A percentile compares a stretch with the other conserved stretches of the same genome.
phyloP scores from a whole-genome alignment of 2,329 filamentous ascomycete genomes.

The Periconia sp. region DNA sequence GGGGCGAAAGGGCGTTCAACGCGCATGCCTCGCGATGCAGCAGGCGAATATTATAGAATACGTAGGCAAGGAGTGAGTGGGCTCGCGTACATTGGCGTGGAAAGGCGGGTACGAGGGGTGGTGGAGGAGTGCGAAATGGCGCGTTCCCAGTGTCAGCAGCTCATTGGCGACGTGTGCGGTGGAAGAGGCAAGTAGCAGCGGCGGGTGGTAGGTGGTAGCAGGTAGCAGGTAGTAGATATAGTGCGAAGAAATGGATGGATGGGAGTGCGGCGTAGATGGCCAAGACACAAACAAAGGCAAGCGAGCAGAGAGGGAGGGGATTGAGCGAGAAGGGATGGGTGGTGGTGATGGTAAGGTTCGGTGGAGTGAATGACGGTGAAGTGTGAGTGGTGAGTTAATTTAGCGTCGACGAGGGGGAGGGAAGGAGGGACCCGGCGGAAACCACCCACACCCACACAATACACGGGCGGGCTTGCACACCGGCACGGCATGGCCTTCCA shows the following conservation, averaged over 20 bases:
- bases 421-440: not conserved
- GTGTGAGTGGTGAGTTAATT: not conserved
- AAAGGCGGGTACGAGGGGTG: not conserved
- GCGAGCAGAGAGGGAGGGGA: too few relatives aligned
- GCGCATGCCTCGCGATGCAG: not conserved
- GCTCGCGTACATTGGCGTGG: not conserved
- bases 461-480: too few relatives aligned
- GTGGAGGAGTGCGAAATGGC: not conserved
- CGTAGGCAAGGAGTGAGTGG: not conserved
- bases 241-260: too few relatives aligned
- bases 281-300: too few relatives aligned
- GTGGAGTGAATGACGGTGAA: not conserved
- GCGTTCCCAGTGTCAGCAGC: not conserved
- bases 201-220: conserved; percentile 1
- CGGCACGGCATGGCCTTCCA: conserved; percentile 4
- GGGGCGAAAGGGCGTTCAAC: not conserved
- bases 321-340: not conserved
- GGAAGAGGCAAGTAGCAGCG: not conserved
- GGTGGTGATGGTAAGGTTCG: not conserved
- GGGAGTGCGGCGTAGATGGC: too few relatives aligned
- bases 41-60: not conserved
- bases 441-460: too few relatives aligned
- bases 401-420: not conserved
- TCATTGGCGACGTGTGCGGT: not conserved
- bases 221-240: conserved; percentile 2